Percentiles rank a stretch among this genome's conserved stretches.
Conservation (phyloP, 176 grass and related monocot species). For the Oryza longistaminata region DNA sequence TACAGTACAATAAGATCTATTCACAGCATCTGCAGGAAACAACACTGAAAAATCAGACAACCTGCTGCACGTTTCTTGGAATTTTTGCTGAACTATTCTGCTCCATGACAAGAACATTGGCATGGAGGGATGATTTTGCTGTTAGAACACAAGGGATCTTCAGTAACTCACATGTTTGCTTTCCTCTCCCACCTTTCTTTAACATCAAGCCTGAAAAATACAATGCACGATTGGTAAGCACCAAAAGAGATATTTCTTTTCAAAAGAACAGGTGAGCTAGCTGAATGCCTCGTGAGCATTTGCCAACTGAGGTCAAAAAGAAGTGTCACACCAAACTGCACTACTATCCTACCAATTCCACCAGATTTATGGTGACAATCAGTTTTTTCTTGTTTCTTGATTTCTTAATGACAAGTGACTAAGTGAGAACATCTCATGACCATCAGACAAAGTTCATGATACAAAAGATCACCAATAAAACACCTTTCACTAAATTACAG, state of each 20-base stretch:
- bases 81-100: background rate
- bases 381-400: background rate
- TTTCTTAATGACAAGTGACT: background rate
- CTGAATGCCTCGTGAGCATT: constrained; percentile 15
- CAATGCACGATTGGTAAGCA: background rate
- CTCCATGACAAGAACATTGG: background rate
- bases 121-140: background rate
- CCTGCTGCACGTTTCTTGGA: background rate
- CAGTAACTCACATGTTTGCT: constrained; percentile 48
- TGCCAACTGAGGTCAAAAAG: background rate
- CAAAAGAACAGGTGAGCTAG: background rate
- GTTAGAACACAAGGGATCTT: background rate
- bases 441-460: constrained; percentile 1
- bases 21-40: background rate
- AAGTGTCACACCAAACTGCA: constrained; percentile 24
- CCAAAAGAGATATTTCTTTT: background rate
- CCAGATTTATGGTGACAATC: background rate
- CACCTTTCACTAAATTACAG: constrained; percentile 22
- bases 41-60: constrained; percentile 19
- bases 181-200: constrained; percentile 65
- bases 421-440: background rate
- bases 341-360: background rate
- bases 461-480: constrained; percentile 14
- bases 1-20: background rate
- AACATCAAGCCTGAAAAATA: constrained; percentile 51